phyloP scores from a whole-genome alignment of 495 filamentous ascomycete species.

The Hypoxylon fragiforme region DNA sequence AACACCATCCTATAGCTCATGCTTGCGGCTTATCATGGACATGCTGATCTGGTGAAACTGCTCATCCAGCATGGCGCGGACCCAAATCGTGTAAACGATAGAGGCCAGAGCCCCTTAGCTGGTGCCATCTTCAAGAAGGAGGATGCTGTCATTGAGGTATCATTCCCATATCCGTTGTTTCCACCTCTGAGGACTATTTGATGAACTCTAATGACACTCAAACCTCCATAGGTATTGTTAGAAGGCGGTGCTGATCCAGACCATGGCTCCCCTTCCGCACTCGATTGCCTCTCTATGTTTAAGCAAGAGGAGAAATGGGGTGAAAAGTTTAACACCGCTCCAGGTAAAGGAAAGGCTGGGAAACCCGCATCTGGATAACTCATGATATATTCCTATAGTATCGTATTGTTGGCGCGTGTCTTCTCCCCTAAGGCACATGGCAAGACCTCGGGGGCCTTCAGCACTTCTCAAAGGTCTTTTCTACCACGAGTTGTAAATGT shows the following conservation, averaged over 20 bases:
- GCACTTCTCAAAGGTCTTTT: too few species aligned
- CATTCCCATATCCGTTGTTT: not conserved
- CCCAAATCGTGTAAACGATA: slow-evolving; percentile 56
- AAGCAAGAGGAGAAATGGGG: slow-evolving; percentile 55
- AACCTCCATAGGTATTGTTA: slow-evolving; percentile 40
- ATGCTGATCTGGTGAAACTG: slow-evolving; percentile 52
- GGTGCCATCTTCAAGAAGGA: slow-evolving; percentile 62
- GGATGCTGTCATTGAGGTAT: slow-evolving; percentile 50
- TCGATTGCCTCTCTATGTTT: slow-evolving; percentile 53
- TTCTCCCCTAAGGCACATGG: too few species aligned
- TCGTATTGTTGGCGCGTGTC: too few species aligned
- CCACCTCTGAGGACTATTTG: not conserved
- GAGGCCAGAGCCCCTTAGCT: slow-evolving; percentile 57
- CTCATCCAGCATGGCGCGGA: slow-evolving; percentile 56
- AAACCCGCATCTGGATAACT: slow-evolving; percentile 9
- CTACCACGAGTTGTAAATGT: too few species aligned
- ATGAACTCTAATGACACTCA: not conserved
- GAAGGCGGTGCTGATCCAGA: slow-evolving; percentile 56
- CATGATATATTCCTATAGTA: not conserved
- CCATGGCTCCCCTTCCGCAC: slow-evolving; percentile 50
- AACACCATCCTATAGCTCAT: slow-evolving; percentile 48
- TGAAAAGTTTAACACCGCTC: slow-evolving; percentile 48
- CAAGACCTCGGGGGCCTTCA: too few species aligned
- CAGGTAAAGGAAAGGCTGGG: slow-evolving; percentile 45
- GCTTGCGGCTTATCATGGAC: slow-evolving; percentile 60